Percentiles rank a stretch among this genome's conserved stretches.
Conservation (phyloP, 2,329 filamentous ascomycete species). For the Xylariales sp. region DNA sequence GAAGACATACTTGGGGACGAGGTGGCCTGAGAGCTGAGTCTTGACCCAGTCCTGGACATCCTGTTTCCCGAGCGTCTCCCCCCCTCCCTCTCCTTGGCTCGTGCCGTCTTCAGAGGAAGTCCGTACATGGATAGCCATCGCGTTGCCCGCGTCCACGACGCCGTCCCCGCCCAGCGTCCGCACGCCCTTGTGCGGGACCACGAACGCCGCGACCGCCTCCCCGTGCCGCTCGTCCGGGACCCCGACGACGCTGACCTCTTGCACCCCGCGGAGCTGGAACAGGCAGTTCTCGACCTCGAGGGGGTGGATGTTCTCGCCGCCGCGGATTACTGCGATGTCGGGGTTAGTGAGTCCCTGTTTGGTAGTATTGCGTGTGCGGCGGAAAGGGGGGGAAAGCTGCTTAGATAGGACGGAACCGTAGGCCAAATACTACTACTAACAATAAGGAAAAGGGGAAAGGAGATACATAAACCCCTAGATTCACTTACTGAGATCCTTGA, state of each 20-base stretch:
- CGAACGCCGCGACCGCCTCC: slow-evolving; percentile 87
- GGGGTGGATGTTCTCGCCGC: slow-evolving; percentile 95
- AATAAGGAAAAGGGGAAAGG: not conserved
- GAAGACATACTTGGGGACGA: slow-evolving; percentile 92
- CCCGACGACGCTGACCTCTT: slow-evolving; percentile 85
- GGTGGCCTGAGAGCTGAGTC: slow-evolving; percentile 74
- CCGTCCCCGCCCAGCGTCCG: slow-evolving; percentile 45
- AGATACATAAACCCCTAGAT: not conserved
- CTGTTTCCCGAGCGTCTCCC: slow-evolving; percentile 61
- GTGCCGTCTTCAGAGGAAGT: slow-evolving; percentile 12
- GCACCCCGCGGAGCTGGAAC: slow-evolving; percentile 72
- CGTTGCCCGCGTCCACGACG: slow-evolving; percentile 33
- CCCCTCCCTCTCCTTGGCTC: not conserved
- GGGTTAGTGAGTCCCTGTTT: slow-evolving; percentile 1
- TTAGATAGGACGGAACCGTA: too few species aligned
- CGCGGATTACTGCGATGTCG: slow-evolving; percentile 73
- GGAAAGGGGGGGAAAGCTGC: too few species aligned
- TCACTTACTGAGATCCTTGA: slow-evolving; percentile 80
- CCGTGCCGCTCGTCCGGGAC: slow-evolving; percentile 85
- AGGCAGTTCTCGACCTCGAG: slow-evolving; percentile 92
- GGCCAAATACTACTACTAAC: not conserved
- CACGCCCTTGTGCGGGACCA: slow-evolving; percentile 65
- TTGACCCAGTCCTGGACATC: slow-evolving; percentile 79
- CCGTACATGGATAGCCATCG: slow-evolving; percentile 30
- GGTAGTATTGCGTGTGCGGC: too few species aligned